A percentile compares a stretch with the other conserved stretches of the same genome.
Conservation (phyloP, 1,139 yeast genomes). For the Saccharomycopsis crataegensis region DNA sequence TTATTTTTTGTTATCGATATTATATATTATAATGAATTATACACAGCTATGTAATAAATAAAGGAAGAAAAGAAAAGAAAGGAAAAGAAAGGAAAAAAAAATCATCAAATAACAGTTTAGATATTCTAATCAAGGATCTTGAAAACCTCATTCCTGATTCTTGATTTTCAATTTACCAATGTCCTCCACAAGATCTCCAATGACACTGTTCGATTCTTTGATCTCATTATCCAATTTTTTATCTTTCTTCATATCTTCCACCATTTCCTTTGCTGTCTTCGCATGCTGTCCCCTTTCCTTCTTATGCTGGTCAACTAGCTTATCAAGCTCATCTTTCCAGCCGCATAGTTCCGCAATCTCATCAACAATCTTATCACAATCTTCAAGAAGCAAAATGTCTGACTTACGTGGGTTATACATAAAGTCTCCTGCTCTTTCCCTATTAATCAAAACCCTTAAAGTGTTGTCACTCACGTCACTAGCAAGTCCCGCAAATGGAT, state of each 20-base stretch:
- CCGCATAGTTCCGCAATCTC: conserved; percentile 49
- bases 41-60: neutral
- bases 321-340: conserved; percentile 50
- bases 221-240: conserved; percentile 15
- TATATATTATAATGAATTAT: neutral
- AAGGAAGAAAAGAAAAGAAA: neutral
- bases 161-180: conserved; percentile 11
- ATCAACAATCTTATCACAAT: conserved; percentile 58
- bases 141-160: neutral
- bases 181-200: conserved; percentile 9
- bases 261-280: conserved; percentile 22
- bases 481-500: conserved; percentile 84
- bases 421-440: conserved; percentile 73
- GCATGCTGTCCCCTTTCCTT: conserved; percentile 22
- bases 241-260: conserved; percentile 19
- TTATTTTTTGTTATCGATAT: too few species aligned
- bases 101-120: neutral
- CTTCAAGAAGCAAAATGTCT: conserved; percentile 54
- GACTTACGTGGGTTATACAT: conserved; percentile 39
- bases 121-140: neutral
- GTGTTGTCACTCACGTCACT: conserved; percentile 44
- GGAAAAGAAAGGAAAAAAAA: neutral
- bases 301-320: conserved; percentile 26
- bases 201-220: conserved; percentile 1
- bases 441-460: conserved; percentile 63